Percentiles rank a stretch among this genome's conserved stretches.
Conservation (phyloP, 2,329 filamentous ascomycete species). For the Colletotrichum abscissum region DNA sequence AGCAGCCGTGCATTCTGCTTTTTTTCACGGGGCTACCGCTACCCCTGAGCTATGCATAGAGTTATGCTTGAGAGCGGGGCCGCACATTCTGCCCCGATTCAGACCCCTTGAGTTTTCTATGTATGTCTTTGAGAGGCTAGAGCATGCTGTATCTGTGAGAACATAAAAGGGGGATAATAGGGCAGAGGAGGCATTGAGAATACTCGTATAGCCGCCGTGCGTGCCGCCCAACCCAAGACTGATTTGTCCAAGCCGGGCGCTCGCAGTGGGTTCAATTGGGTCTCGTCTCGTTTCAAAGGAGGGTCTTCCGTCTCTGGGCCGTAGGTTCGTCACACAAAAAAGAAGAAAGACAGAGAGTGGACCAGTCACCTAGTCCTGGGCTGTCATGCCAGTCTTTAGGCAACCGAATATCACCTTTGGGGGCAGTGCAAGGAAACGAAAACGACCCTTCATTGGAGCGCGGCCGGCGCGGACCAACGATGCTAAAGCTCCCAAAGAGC, state of each 20-base stretch:
- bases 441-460: background rate
- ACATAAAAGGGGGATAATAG: background rate
- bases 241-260: background rate
- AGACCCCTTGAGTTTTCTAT: background rate
- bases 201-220: background rate
- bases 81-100: background rate
- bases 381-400: background rate
- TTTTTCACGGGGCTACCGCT: background rate
- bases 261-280: background rate
- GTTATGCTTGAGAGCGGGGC: background rate
- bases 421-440: background rate
- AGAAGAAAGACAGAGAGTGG: background rate
- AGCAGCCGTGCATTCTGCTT: background rate
- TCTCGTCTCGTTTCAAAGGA: background rate
- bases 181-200: background rate
- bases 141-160: background rate
- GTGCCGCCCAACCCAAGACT: background rate
- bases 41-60: background rate
- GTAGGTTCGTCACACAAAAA: background rate
- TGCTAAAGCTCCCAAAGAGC: background rate
- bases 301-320: background rate
- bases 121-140: background rate
- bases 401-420: background rate
- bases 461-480: background rate
- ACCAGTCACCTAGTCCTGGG: background rate